Conservation (phyloP, 2,329 filamentous ascomycete genomes). For the Sclerotinia glacialis region DNA sequence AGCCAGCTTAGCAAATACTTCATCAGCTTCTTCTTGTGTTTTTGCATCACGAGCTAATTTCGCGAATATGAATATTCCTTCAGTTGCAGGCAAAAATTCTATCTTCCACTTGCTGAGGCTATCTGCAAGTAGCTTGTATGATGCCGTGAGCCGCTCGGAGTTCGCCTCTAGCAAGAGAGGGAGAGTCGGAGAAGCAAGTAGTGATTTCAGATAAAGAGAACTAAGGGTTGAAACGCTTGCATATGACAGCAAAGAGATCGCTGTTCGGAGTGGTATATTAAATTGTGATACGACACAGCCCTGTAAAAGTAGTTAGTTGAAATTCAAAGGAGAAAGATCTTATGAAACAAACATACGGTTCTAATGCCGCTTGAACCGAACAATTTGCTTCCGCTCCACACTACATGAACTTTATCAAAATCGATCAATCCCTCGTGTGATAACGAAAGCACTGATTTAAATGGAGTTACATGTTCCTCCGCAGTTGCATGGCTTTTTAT, state of each 20-base stretch:
- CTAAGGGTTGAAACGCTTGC: neutral
- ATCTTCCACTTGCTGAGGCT: neutral
- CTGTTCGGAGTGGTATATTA: neutral
- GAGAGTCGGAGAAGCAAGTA: neutral
- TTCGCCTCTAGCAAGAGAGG: neutral
- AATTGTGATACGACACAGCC: neutral
- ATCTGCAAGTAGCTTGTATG: conserved; percentile 1
- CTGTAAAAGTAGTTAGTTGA: neutral
- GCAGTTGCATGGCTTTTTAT: neutral
- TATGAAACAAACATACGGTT: neutral
- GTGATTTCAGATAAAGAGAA: neutral
- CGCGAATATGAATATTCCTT: neutral
- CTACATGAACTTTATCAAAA: neutral
- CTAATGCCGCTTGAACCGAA: neutral
- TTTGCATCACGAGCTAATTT: neutral
- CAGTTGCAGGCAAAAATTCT: conserved; percentile 6
- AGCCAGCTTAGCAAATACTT: neutral
- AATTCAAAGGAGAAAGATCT: neutral
- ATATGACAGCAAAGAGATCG: neutral
- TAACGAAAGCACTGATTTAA: neutral
- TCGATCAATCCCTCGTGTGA: neutral
- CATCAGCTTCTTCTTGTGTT: conserved; percentile 5
- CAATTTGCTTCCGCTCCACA: conserved; percentile 1
- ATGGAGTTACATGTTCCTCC: neutral
- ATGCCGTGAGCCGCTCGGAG: neutral